These are phyloP conservation scores for Kwoniella botswanensis DNA, from an alignment of 768 basidiomycete genomes.

Conservation along the genomic window DNA sequence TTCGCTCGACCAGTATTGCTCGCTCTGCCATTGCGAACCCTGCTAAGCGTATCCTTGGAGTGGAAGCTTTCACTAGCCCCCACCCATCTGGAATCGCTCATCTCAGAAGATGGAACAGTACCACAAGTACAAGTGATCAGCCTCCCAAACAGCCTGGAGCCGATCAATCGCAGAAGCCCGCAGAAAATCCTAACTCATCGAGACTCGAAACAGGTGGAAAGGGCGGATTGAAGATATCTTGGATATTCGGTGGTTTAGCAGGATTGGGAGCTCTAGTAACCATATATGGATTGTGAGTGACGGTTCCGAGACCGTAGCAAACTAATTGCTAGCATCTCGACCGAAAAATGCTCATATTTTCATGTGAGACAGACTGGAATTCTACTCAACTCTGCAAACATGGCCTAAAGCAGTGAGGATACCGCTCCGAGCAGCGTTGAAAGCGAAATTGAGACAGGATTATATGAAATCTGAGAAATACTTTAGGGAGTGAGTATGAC, in stretches of 20 bases:
- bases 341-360: neutral
- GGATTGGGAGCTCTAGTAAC: conserved; percentile 53
- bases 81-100: neutral
- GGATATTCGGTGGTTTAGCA: conserved; percentile 53
- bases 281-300: conserved; percentile 55
- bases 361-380: conserved; percentile 46
- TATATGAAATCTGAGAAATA: conserved; percentile 43
- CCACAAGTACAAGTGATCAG: neutral
- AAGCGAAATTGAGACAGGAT: conserved; percentile 50
- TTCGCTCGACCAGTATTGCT: neutral
- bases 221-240: conserved; percentile 38
- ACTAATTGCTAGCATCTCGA: neutral
- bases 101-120: neutral
- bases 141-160: neutral
- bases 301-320: neutral
- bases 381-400: conserved; percentile 49
- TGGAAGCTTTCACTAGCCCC: neutral
- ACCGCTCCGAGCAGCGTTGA: conserved; percentile 52
- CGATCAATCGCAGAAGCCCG: neutral
- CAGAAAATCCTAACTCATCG: neutral
- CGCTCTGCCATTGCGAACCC: neutral
- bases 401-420: conserved; percentile 55
- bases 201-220: conserved; percentile 2
- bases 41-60: neutral
- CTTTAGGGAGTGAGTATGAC: conserved; percentile 46